Conservation (phyloP, 805 yeast species). For the Yamadazyma paraphyllophila region DNA sequence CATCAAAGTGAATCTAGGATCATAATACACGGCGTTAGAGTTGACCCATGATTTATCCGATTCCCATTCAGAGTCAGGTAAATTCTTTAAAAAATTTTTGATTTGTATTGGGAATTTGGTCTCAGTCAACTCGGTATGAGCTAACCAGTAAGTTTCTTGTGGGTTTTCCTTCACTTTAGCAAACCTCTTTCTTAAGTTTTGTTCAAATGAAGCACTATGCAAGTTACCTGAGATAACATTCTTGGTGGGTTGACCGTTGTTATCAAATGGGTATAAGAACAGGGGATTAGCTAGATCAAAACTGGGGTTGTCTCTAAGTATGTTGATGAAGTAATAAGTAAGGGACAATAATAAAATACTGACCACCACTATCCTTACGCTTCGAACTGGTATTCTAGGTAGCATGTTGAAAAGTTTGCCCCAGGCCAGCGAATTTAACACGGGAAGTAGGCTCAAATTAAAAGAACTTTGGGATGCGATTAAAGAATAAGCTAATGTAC, state of each 20-base stretch:
- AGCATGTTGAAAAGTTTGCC: neutral
- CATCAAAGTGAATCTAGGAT: constrained; percentile 56
- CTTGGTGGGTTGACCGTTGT: constrained; percentile 5
- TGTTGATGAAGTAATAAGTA: neutral
- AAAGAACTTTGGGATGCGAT: too few species aligned
- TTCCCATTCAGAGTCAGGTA: constrained; percentile 12
- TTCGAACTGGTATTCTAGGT: constrained; percentile 2
- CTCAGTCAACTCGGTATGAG: constrained; percentile 22
- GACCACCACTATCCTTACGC: neutral
- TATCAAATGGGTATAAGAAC: neutral
- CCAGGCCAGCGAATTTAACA: too few species aligned
- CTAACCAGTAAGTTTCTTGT: constrained; percentile 21
- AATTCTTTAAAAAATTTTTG: constrained; percentile 13
- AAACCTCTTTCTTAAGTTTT: constrained; percentile 8
- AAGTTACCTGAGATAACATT: constrained; percentile 2
- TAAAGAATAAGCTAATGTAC: too few species aligned
- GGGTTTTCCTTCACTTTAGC: constrained; percentile 15
- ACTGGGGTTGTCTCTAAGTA: neutral
- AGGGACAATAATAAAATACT: neutral
- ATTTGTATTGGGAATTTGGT: constrained; percentile 11
- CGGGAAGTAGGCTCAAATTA: too few species aligned
- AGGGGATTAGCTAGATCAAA: neutral
- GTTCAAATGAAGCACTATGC: constrained; percentile 2
- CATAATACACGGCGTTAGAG: constrained; percentile 32
- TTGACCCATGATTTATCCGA: constrained; percentile 19